These are phyloP conservation scores for Mycena kentingensis DNA, from an alignment of 768 basidiomycete genomes.

Conservation along the genomic window DNA sequence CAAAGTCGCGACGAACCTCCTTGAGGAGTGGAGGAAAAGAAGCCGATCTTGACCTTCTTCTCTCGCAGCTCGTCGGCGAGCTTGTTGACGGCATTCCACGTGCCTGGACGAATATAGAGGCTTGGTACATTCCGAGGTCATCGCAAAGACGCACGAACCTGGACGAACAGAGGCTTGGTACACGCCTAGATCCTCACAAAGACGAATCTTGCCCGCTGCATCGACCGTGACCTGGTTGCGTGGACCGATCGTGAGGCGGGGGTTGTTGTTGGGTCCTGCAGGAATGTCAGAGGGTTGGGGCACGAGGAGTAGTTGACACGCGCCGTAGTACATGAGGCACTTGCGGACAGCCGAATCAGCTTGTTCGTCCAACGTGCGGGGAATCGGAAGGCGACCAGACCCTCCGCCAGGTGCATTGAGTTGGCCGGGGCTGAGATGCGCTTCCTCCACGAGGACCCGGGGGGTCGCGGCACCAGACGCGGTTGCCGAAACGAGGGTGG, in stretches of 20 bases:
- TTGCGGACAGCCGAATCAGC: constrained; percentile 87
- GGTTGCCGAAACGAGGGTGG: no score
- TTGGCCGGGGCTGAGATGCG: constrained; percentile 45
- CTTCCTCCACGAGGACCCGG: constrained; percentile 62
- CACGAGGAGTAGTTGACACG: not conserved
- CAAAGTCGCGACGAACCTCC: constrained; percentile 59
- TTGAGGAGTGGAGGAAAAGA: constrained; percentile 95
- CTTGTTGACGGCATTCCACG: constrained; percentile 82
- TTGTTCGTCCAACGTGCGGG: constrained; percentile 79
- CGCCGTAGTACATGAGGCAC: constrained; percentile 73
- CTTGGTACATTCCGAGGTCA: no score
- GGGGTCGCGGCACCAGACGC: constrained; percentile 79
- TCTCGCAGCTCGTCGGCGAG: constrained; percentile 83
- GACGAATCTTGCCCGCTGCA: constrained; percentile 81
- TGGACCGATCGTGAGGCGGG: constrained; percentile 77
- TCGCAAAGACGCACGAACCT: constrained; percentile 49
- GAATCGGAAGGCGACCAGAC: constrained; percentile 65
- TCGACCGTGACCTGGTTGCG: constrained; percentile 90
- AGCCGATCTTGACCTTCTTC: constrained; percentile 86
- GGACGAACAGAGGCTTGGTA: constrained; percentile 72
- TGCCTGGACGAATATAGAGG: constrained; percentile 35
- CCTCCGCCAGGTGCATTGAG: constrained; percentile 47
- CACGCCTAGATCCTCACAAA: constrained; percentile 80
- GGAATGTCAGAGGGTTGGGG: not conserved
- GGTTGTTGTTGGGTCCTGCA: constrained; percentile 71